Evolutionary conservation across 108 stramenopile genomes (phyloP), one percentile per base, ranked within the genome.

Genomic region (Cyclotella sp.): DNA sequence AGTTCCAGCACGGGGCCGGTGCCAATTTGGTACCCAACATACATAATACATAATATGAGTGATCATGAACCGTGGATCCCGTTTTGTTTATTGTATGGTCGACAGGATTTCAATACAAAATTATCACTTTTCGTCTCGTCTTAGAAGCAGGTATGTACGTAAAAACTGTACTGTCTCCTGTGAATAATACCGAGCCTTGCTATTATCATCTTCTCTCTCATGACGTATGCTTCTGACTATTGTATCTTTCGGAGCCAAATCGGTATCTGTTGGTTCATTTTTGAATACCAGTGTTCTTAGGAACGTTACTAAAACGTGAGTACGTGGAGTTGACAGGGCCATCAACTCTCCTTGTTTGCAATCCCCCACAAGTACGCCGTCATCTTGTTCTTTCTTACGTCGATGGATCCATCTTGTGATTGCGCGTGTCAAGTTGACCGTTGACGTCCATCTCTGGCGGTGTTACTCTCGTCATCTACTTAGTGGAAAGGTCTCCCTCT

Each of bases 401-500:
- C 34, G 34, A 34, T 34, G 34, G 34, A 34, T 34, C 6, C 34
- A 34, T 34, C 34, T 34, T 34, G n/a, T n/a, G 44, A 45, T 45
- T 45, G 44, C 13, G 47, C 47, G 47, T 49, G 47, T 49, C n/a
- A n/a, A 61, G 60, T 61, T 61, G 60, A 61, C 60, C 60, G 60
- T 61, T 61, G 60, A 61, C 60, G 60, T 61, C 60, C 60, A 39
- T 39, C 19, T 39, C 34, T 30, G 1, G 29, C 19, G 30, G 29
- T 34, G 30, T 34, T 22, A 57, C 55, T 34, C 34, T 2, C 34
- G 34, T 34, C 34, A 6, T 34, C 34, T 34, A 2, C 34, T 34
- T 5, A 34, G 2, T 34, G 34, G 34, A 34, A 34, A 34, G 34
- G 34, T 34, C 34, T 34, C 34, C 34, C 2, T 34, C 34, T 34